Conservation (phyloP, 371 early-diverging fungal genomes). For the Lichtheimia corymbifera region DNA sequence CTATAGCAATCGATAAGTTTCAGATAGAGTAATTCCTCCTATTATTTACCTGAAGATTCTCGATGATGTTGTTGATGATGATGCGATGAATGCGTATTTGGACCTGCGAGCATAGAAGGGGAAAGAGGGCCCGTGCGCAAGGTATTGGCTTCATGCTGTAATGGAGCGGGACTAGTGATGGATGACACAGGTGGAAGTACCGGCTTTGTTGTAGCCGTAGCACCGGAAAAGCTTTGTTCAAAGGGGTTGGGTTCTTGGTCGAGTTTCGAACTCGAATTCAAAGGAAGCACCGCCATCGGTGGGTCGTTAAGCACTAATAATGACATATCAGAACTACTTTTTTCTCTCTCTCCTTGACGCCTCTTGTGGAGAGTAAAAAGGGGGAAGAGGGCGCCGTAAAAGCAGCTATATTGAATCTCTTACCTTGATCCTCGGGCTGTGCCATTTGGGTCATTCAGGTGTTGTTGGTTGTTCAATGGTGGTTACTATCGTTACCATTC, state of each 20-base stretch:
- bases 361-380: no score
- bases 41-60: conserved; percentile 1
- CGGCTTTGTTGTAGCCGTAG: conserved; percentile 14
- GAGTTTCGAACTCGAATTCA: conserved; percentile 59
- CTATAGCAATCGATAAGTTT: background rate
- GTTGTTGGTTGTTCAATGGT: no score
- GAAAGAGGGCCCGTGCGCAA: conserved; percentile 77
- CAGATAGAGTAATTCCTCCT: no score
- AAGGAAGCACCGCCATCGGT: conserved; percentile 40
- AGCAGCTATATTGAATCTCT: no score
- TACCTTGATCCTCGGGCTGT: no score
- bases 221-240: conserved; percentile 77
- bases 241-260: conserved; percentile 87
- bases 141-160: conserved; percentile 59
- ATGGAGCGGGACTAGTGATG: conserved; percentile 38
- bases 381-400: no score
- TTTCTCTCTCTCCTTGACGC: no score
- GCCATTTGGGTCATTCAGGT: no score
- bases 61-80: background rate
- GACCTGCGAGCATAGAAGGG: conserved; percentile 74
- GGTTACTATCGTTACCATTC: no score
- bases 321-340: background rate
- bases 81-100: conserved; percentile 36
- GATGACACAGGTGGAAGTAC: conserved; percentile 44
- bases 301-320: conserved; percentile 18